These are phyloP conservation scores for Exophiala dermatitidis DNA, from an alignment of 2,329 filamentous ascomycete species.

Conservation along the genomic window DNA sequence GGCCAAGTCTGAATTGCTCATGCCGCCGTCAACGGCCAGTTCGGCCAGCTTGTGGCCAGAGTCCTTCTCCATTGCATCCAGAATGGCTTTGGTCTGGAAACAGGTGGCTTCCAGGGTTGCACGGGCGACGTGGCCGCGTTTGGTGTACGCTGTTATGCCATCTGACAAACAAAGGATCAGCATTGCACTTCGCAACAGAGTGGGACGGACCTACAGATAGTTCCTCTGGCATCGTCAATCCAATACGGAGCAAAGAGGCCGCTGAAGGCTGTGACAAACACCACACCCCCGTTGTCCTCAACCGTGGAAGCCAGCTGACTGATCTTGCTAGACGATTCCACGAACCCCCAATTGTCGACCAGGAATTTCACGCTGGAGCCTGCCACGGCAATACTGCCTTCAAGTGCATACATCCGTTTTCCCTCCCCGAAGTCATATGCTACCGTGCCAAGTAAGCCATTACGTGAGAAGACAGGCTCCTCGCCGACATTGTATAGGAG, in stretches of 20 bases:
- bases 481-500: conserved; percentile 81
- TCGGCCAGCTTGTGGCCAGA: conserved; percentile 66
- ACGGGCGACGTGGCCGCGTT: conserved; percentile 77
- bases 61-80: conserved; percentile 85
- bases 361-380: conserved; percentile 73
- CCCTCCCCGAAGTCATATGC: conserved; percentile 67
- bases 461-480: conserved; percentile 75
- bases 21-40: conserved; percentile 79
- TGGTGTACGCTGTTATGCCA: conserved; percentile 76
- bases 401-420: conserved; percentile 69
- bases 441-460: conserved; percentile 77
- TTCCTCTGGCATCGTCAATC: conserved; percentile 88
- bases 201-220: conserved; percentile 51
- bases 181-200: no score
- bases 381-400: conserved; percentile 76
- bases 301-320: conserved; percentile 58
- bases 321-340: conserved; percentile 56
- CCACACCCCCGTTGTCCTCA: conserved; percentile 71
- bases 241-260: conserved; percentile 89
- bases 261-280: conserved; percentile 85
- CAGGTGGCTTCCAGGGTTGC: conserved; percentile 87
- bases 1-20: conserved; percentile 66
- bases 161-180: no score
- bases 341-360: conserved; percentile 59
- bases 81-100: conserved; percentile 85